Conservation (phyloP, 2,329 filamentous ascomycete species). For the Ascochyta clinopodiicola region DNA sequence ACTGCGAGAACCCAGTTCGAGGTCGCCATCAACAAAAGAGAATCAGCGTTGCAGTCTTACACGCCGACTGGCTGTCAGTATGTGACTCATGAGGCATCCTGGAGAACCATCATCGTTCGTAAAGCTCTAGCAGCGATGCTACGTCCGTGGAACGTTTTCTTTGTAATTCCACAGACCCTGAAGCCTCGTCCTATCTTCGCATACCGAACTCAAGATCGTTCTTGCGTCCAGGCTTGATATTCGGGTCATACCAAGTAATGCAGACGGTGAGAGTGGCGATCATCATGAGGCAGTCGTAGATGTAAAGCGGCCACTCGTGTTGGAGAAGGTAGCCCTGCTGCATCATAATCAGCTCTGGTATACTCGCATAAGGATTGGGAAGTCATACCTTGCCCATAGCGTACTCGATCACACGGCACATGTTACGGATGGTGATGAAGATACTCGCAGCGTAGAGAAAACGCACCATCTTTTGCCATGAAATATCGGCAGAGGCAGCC, state of each 20-base stretch:
- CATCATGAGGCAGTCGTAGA: constrained; percentile 40
- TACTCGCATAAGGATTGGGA: neutral
- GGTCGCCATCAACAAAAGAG: too few relatives aligned
- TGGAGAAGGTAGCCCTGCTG: constrained; percentile 35
- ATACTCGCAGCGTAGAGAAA: constrained; percentile 49
- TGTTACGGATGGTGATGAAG: constrained; percentile 55
- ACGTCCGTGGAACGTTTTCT: constrained; percentile 4
- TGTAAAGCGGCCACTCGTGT: constrained; percentile 36
- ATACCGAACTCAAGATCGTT: constrained; percentile 29
- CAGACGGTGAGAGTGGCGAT: constrained; percentile 30
- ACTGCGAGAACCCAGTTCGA: too few relatives aligned
- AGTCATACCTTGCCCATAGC: constrained; percentile 32
- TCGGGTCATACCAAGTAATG: constrained; percentile 35
- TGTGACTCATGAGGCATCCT: neutral
- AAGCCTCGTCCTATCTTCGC: constrained; percentile 16
- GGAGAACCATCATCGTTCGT: constrained; percentile 1
- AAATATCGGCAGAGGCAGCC: constrained; percentile 28
- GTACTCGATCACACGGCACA: constrained; percentile 59
- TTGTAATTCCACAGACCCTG: neutral
- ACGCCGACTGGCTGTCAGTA: too few relatives aligned
- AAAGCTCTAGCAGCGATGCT: constrained; percentile 15
- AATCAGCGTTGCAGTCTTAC: too few relatives aligned
- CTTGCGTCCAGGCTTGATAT: constrained; percentile 30
- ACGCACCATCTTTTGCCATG: constrained; percentile 45
- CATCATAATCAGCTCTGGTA: constrained; percentile 7